Evolutionary conservation across 257 asterid species (phyloP), one percentile per base, ranked within the genome.

Genomic region (Prunella vulgaris): DNA sequence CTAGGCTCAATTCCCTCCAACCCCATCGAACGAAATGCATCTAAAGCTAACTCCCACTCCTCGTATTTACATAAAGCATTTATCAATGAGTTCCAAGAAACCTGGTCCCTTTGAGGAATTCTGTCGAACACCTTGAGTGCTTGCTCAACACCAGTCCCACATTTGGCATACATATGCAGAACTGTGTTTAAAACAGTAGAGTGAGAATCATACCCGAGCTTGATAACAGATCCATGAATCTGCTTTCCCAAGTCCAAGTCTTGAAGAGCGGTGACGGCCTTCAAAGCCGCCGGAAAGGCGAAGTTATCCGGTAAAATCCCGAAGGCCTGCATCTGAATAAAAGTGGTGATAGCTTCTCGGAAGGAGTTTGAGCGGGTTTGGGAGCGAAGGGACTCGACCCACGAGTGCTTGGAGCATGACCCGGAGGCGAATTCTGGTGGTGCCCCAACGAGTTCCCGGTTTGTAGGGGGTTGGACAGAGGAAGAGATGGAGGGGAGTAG

Each of bases 81-180:
- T 17, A 92, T 87, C 71, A 83, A 21, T 0, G 96, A 84, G 79
- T 92, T 92, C 96, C 98, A 92, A 58, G 96, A 89, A 28, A 92
- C 96, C 52, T 87, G 94, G 69, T 89, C 96, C 74, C 85, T 83
- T 1, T 84, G 77, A 8, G 90, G 86, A 77, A 92, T 89, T 84
- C 83, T 74, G 35, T 85, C 92, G 51, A 92, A 92, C 88, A 92
- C 78, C 81, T 84, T 82, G 79, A 76, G 71, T 1, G 86, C 95
- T 10, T 77, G 78, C 3, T 21, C 10, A 57, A 86, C 68, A 17
- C 77, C 87, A 2, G 72, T 82, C 46, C 84, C 90, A 21, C 90
- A 85, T 28, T 74, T 74, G 17, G 88, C 95, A 15, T 86, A 84
- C 81, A 92, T 69, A 56, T 89, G 89, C 80, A 92, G 27, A 66